Evolutionary conservation across 371 early-diverging fungal species (phyloP), one percentile per base, ranked within the genome.

Genomic region (Mortierella sp.): DNA sequence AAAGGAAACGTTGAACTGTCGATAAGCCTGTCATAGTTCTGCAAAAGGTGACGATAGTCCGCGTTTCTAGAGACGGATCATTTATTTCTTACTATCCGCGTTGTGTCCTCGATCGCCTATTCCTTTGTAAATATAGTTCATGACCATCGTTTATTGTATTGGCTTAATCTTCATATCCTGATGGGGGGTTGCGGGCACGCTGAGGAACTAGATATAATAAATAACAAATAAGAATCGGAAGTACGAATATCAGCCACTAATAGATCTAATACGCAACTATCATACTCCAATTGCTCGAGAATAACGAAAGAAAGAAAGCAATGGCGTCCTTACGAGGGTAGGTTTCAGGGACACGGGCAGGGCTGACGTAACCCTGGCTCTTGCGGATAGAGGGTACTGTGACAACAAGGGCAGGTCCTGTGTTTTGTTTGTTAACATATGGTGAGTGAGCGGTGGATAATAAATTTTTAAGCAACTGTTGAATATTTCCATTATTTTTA

Each of bases 161-260:
- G 19, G 19, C 33, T 72, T 72, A 81, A 60, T 81, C 81, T 50
- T 81, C 81, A 47, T 81, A 81, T 72, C 81, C 81, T 63, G 81
- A 22, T 65, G 81, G 81, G 22, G 81, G 81, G 72, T 47, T 72
- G 70, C 81, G 81, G 59, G 81, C 81, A 24, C 81, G 81, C 52
- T 75, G 48, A 61, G 81, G 81, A 55, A 81, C 81, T 81, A 70
- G 2, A 21, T 21, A 28, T 3, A 32, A 21, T 22, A 57, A 41
- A 48, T 38, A 7, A n/a, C 24, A 58, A 57, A 40, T 50, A 21
- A 24, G 33, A 7, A 9, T 21, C 24, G 33, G 7, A 21, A n/a
- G 7, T 52, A 60, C 4, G 38, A 8, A 57, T 66, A 15, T 11
- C 36, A 36, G 38, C 8, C 21, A 57, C 7, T 16, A n/a, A 38